Base-by-base conservation (phyloP, 495 filamentous ascomycete species). In the Chaetomium tenue region DNA sequence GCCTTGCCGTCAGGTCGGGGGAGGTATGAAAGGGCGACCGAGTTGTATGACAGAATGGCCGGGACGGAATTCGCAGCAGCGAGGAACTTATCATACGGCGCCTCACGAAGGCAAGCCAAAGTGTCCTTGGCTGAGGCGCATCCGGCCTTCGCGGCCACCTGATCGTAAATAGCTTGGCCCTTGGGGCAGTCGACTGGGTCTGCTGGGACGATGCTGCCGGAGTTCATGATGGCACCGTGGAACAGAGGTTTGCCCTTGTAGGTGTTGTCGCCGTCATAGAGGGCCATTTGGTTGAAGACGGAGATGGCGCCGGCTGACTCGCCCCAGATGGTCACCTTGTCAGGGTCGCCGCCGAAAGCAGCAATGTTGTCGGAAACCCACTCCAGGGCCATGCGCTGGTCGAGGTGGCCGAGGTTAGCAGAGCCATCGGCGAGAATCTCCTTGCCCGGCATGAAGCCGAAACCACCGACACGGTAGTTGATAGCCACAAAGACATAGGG, bases 221-320 rank as follows among this genome's bases (percentile, higher is more conserved):
- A 89, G 73, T 91, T 79, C 88, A 91, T 89, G 58, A 90, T 91
- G 30, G 77, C 89, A 18, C 76, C 87, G 46, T 84, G 84, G 82
- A 92, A 92, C 0, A 91, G 78, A 0, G 84, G 81, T 64, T 87
- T 84, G 40, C 84, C 87, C 11, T 89, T 90, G 76, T 90, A 90
- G 0, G 72, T 86, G 73, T 85, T 83, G 70, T 91, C 74, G 12
- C 89, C 89, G 68, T 84, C 82, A 70, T 89, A 89, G 22, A 91
- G 74, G 4, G 82, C 74, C 82, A 89, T 88, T 63, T 91, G 89
- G 69, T 89, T 81, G 50, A 86, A 82, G 22, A 91, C 88, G 7
- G 87, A 89, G 64, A 89, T 90, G 16, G 86, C 79, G 5, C 89
- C 90, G 2, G 89, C 88, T 3, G 85, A 89, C 69, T 90, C 86